A percentile compares a stretch with the other conserved stretches of the same genome.
Evolutionary conservation across 2,329 filamentous ascomycete genomes (phyloP).

Genomic region (Penicillium frequentans): DNA sequence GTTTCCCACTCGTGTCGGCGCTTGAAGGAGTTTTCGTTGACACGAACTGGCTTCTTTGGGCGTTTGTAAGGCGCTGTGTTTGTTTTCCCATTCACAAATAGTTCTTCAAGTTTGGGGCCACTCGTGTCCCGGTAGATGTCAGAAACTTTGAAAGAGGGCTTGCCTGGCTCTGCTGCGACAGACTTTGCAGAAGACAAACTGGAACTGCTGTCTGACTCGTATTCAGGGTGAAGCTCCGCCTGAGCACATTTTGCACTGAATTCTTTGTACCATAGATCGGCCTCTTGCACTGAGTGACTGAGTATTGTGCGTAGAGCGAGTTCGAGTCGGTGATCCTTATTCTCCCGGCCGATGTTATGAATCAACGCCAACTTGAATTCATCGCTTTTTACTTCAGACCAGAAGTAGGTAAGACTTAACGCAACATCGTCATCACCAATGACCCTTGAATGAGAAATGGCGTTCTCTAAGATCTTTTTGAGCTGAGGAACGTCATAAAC

Average conservation of each 20-base stretch:
- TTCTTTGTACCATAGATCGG: slow-evolving; percentile 15
- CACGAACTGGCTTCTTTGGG: slow-evolving; percentile 23
- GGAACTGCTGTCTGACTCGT: slow-evolving; percentile 29
- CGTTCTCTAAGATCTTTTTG: slow-evolving; percentile 7
- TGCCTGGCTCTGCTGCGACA: slow-evolving; percentile 32
- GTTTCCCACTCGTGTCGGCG: slow-evolving; percentile 31
- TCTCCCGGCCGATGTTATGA: slow-evolving; percentile 11
- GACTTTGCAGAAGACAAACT: slow-evolving; percentile 44
- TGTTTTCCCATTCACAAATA: slow-evolving; percentile 23
- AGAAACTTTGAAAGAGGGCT: slow-evolving; percentile 16
- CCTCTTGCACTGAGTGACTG: slow-evolving; percentile 9
- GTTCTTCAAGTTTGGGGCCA: slow-evolving; percentile 19
- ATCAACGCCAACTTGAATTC: slow-evolving; percentile 21
- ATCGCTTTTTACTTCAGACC: slow-evolving; percentile 14
- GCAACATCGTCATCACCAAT: slow-evolving; percentile 5
- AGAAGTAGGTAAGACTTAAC: slow-evolving; percentile 17
- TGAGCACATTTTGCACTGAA: background rate
- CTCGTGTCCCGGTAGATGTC: slow-evolving; percentile 25
- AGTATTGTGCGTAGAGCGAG: slow-evolving; percentile 14
- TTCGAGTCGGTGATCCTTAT: slow-evolving; percentile 5
- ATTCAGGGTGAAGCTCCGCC: background rate
- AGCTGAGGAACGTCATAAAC: slow-evolving; percentile 15
- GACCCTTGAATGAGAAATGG: slow-evolving; percentile 6
- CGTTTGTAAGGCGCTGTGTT: slow-evolving; percentile 28
- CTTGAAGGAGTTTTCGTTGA: slow-evolving; percentile 24